Evolutionary conservation across 345 rosid genomes (phyloP), one percentile per base, ranked within the genome.

Genomic region (Psidium friedrichsthalianum): DNA sequence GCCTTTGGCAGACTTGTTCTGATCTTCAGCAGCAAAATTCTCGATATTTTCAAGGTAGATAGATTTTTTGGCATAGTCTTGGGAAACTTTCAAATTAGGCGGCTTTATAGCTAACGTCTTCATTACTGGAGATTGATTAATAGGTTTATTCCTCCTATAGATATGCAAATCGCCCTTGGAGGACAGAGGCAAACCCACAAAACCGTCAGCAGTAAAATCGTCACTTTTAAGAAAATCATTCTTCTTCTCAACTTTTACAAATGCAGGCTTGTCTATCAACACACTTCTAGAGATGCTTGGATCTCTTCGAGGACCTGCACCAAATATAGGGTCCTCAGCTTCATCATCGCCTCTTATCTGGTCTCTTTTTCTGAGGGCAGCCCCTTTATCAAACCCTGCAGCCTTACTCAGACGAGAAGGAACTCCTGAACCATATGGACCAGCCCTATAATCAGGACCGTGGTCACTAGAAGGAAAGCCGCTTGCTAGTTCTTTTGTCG

Each of bases 261-360:
- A 82, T 83, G 94, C 90, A 78, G 94, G 86, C 87, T 90, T 95
- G 49, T 88, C 92, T 59, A 84, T 81, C 74, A 74, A 42, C 86
- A 85, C 59, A 85, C 87, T 87, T 44, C 59, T 87, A 59, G 85
- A 76, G 83, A 53, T 86, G 90, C 90, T 92, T 82, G 84, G 90
- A 78, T 91, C 90, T 88, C 88, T 93, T 44, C 89, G 92, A 61
- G 89, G 74, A 87, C 94, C 94, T 86, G 86, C 90, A 86, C 94
- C 95, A 91, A 92, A 94, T 74, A 94, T 87, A 83, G 95, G 92
- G 80, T 93, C 94, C 78, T 94, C 94, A 87, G 87, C 94, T 83
- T 93, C 86, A 44, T 88, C 89, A 83, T 92, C 93, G 54, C 86
- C 87, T 88, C 87, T 88, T 85, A 91, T 88, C 83, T 82, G 91